A percentile compares a stretch with the other conserved stretches of the same genome.
phyloP scores from a whole-genome alignment of 1,284 basidiomycete species.

The Ganoderma lucidum region DNA sequence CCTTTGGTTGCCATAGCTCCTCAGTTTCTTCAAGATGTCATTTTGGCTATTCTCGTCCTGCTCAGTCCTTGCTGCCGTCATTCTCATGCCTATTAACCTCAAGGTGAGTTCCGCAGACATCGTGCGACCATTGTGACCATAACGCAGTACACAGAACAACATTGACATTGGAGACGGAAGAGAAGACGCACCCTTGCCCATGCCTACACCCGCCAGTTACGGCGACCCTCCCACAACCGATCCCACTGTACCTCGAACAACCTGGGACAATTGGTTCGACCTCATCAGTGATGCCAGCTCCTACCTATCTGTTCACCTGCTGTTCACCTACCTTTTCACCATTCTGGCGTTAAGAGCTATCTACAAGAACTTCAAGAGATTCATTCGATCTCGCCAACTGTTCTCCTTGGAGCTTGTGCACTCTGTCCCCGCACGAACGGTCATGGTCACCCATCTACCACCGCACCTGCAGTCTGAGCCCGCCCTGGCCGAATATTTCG shows the following conservation, averaged over 20 bases:
- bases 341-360: slow-evolving; percentile 86
- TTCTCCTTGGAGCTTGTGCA: slow-evolving; percentile 95
- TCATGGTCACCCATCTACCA: slow-evolving; percentile 88
- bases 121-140: neutral
- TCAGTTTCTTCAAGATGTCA: slow-evolving; percentile 95
- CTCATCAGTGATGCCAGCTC: slow-evolving; percentile 87
- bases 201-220: slow-evolving; percentile 32
- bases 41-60: slow-evolving; percentile 92
- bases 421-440: slow-evolving; percentile 92
- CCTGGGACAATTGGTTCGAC: slow-evolving; percentile 74
- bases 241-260: slow-evolving; percentile 37
- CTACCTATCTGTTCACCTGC: slow-evolving; percentile 86
- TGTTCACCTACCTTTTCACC: slow-evolving; percentile 95
- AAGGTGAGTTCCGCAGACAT: slow-evolving; percentile 58
- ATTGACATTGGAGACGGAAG: slow-evolving; percentile 71
- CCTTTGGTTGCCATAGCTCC: slow-evolving; percentile 60
- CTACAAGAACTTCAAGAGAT: slow-evolving; percentile 89
- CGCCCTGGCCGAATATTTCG: slow-evolving; percentile 93
- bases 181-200: slow-evolving; percentile 51
- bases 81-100: slow-evolving; percentile 92
- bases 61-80: slow-evolving; percentile 78
- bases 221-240: slow-evolving; percentile 33
- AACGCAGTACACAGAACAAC: slow-evolving; percentile 62
- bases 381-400: slow-evolving; percentile 91
- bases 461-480: slow-evolving; percentile 85